phyloP scores from a whole-genome alignment of 106 monocot species.

The Allium cepa region DNA sequence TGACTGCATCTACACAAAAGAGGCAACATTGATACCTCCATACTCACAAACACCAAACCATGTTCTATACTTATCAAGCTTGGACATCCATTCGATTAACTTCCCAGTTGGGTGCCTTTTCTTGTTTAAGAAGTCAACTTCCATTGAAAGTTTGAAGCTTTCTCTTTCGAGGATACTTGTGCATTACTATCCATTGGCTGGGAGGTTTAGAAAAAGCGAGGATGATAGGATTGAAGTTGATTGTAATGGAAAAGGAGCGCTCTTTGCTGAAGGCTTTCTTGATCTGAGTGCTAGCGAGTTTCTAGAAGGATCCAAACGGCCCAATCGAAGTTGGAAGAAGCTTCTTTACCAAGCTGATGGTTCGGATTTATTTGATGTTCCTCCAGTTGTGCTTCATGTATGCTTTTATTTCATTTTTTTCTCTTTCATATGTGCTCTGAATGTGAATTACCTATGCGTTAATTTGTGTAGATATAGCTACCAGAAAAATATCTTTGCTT shows the following conservation, averaged over 20 bases:
- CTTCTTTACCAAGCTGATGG: conserved; percentile 56
- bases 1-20: conserved; percentile 9
- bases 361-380: conserved; percentile 32
- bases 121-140: conserved; percentile 27
- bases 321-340: conserved; percentile 77
- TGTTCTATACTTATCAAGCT: conserved; percentile 72
- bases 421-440: background rate
- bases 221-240: conserved; percentile 64
- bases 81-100: conserved; percentile 72
- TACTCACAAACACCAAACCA: conserved; percentile 28
- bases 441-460: no score
- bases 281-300: conserved; percentile 50
- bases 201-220: conserved; percentile 35
- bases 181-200: conserved; percentile 81
- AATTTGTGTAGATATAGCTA: no score
- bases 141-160: conserved; percentile 21
- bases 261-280: conserved; percentile 46
- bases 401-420: background rate
- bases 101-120: conserved; percentile 89
- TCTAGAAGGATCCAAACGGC: conserved; percentile 25
- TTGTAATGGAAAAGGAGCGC: conserved; percentile 72
- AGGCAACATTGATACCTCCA: conserved; percentile 39
- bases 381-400: conserved; percentile 76
- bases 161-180: conserved; percentile 51
- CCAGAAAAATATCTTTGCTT: no score